Evolutionary conservation across 495 filamentous ascomycete genomes (phyloP), one percentile per base, ranked within the genome.

Genomic region (Sabuloglossum arenarium): DNA sequence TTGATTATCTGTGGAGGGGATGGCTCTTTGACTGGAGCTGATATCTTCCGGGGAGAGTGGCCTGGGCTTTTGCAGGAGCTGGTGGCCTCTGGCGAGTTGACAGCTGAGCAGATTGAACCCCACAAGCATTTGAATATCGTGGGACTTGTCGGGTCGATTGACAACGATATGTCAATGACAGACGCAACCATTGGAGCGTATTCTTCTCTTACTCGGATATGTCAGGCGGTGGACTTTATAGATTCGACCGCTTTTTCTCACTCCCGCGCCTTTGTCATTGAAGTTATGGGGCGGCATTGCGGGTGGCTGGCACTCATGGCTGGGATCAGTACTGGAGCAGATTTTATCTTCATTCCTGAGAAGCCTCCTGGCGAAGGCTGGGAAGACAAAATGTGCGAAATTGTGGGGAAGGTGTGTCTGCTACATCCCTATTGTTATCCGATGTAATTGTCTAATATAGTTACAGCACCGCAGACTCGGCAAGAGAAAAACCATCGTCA

Each of bases 231-330:
- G 25, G 93, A 99, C 69, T 86, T 84, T 66, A 94, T 99, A 60
- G 94, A 97, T 67, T 88, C 91, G 31, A 99, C 93, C 1, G 93
- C 93, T 6, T 86, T 81, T 37, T 94, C 87, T n/a, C 93, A 97
- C 69, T 94, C 94, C 56, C 75, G 93, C 61, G 93, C 93, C 39
- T 99, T 99, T 67, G 90, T 99, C 29, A 83, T 99, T 61, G 93
- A 97, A 67, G 93, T 97, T 50, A 99, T 99, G 93, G 93, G 93
- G n/a, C 79, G 93, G 56, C 90, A 97, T 69, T 99, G 93, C 63
- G 93, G 93, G 42, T 99, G 93, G 93, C 72, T 99, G 53, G 93
- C 91, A 45, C 73, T 99, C 47, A 96, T 96, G 88, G 84, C 93
- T 12, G 91, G 88, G 58, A 87, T 97, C 53, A 88, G 86, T 58